Evolutionary conservation across 2,329 filamentous ascomycete species (phyloP).

Genomic region (Davidsoniella virescens): DNA sequence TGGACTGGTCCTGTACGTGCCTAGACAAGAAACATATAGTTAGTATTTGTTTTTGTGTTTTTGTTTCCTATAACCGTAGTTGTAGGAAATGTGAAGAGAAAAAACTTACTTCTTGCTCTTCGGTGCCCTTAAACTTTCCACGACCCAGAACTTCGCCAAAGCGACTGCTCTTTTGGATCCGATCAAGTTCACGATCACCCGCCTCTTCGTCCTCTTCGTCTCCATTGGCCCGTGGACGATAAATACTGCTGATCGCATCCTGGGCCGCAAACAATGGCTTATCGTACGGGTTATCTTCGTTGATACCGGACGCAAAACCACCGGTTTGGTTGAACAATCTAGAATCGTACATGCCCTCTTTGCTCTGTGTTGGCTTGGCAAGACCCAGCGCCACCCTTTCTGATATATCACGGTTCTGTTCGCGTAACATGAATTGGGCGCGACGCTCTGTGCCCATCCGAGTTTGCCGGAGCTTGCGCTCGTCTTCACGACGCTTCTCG

Average conservation of each 20-base stretch:
- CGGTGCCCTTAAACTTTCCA: slow-evolving; percentile 80
- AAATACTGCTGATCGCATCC: slow-evolving; percentile 88
- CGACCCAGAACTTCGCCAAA: slow-evolving; percentile 77
- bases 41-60: slow-evolving; percentile 18
- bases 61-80: background rate
- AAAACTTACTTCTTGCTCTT: slow-evolving; percentile 55
- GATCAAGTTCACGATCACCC: slow-evolving; percentile 69
- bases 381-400: slow-evolving; percentile 91
- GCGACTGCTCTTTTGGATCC: slow-evolving; percentile 68
- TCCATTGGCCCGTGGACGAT: slow-evolving; percentile 60
- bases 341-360: slow-evolving; percentile 94
- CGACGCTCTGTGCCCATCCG: slow-evolving; percentile 89
- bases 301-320: slow-evolving; percentile 83
- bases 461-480: slow-evolving; percentile 80
- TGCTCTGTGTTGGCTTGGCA: slow-evolving; percentile 82
- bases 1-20: slow-evolving; percentile 81
- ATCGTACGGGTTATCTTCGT: slow-evolving; percentile 94
- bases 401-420: slow-evolving; percentile 91
- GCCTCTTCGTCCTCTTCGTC: slow-evolving; percentile 64
- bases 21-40: slow-evolving; percentile 23
- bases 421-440: slow-evolving; percentile 81
- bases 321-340: slow-evolving; percentile 86
- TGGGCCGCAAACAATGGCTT: slow-evolving; percentile 94
- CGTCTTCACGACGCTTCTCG: slow-evolving; percentile 66
- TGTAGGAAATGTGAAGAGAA: background rate